These are phyloP conservation scores for Puccinia coronata DNA, from an alignment of 1,284 basidiomycete genomes.

Conservation along the genomic window DNA sequence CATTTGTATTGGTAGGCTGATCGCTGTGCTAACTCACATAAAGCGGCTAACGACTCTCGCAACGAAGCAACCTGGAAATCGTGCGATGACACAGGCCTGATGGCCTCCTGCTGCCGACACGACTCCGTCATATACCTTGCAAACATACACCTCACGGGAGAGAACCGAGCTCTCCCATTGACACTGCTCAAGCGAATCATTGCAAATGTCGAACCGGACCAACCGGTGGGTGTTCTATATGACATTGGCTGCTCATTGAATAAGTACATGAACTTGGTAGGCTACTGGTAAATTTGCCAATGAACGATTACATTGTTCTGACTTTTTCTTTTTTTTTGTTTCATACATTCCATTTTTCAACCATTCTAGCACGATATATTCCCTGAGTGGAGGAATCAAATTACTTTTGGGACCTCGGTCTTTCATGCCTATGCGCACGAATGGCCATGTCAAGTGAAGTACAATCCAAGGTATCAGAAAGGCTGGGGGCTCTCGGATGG, in stretches of 20 bases:
- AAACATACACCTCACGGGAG: neutral
- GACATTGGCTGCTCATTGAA: neutral
- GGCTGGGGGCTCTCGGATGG: slow-evolving; percentile 28
- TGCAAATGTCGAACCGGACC: neutral
- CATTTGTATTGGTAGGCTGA: neutral
- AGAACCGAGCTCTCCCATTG: neutral
- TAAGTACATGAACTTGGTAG: neutral
- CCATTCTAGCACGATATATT: neutral
- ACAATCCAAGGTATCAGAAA: neutral
- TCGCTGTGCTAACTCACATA: neutral
- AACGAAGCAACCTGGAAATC: neutral
- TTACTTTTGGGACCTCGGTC: neutral
- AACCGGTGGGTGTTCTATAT: neutral
- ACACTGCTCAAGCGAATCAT: neutral
- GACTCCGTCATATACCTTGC: neutral
- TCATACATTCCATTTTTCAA: neutral
- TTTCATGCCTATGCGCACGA: slow-evolving; percentile 21
- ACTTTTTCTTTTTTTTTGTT: neutral
- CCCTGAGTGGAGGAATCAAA: neutral
- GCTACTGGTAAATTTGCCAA: neutral
- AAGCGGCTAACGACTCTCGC: neutral
- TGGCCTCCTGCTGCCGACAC: neutral
- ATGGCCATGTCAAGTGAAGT: slow-evolving; percentile 9
- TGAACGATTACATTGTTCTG: no score
- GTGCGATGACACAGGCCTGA: no score